Evolutionary conservation across 2,329 filamentous ascomycete species (phyloP).

Genomic region (Neoascochyta sp.): DNA sequence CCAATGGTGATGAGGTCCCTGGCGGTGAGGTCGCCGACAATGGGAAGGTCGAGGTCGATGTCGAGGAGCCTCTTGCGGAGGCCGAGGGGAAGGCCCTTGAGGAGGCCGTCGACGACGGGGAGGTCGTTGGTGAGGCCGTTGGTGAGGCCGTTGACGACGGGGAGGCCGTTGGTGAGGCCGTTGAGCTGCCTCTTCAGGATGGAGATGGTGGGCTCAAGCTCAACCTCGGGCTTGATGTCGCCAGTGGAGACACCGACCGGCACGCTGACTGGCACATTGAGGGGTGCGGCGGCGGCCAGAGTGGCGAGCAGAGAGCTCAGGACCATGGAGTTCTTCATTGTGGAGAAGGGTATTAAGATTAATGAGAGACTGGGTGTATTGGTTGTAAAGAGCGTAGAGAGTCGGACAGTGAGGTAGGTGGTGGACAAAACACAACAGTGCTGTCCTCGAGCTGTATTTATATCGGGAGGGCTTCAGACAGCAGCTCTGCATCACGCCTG

Average conservation of each 20-base stretch:
- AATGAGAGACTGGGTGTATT: conserved; percentile 10
- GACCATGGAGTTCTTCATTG: conserved; percentile 6
- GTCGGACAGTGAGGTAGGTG: no score
- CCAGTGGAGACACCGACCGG: background rate
- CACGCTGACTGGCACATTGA: conserved; percentile 1
- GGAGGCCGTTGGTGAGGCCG: conserved; percentile 1
- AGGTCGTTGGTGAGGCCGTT: conserved; percentile 1
- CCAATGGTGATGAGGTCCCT: background rate
- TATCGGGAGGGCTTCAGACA: background rate
- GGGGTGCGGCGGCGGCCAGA: conserved; percentile 4
- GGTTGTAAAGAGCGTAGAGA: conserved; percentile 1
- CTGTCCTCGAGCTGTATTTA: conserved; percentile 4
- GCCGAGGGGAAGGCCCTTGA: background rate
- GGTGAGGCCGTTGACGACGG: conserved; percentile 1
- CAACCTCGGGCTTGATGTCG: background rate
- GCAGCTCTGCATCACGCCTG: conserved; percentile 4
- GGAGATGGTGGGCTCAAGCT: no score
- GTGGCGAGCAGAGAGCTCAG: conserved; percentile 7
- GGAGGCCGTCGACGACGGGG: conserved; percentile 1
- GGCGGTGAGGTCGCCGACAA: conserved; percentile 1
- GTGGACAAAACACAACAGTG: no score
- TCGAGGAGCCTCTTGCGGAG: background rate
- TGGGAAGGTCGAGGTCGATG: background rate
- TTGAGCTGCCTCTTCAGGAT: background rate
- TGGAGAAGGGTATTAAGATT: conserved; percentile 4